Evolutionary conservation across 345 rosid genomes (phyloP), one percentile per base, ranked within the genome.

Genomic region (Microcos paniculata): DNA sequence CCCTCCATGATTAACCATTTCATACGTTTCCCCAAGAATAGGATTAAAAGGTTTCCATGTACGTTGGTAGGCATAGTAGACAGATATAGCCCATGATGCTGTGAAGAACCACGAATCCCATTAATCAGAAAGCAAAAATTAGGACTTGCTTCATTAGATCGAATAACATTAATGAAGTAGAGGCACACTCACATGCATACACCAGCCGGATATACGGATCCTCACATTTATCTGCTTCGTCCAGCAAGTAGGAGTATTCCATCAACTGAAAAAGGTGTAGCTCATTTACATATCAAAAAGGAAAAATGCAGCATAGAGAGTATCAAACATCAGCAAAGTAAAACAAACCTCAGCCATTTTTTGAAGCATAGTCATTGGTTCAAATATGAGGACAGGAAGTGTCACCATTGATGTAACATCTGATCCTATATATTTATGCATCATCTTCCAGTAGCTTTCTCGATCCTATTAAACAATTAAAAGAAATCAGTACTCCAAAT

Each of bases 11-110:
- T 93, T 91, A 51, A 62, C 77, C 97, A 95, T 53, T 81, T 95
- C 98, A 79, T 87, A 91, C 38, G 98, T 93, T 82, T 95, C 99
- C 4, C 99, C 98, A 74, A 95, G 99, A 86, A 95, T 95, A 65
- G 98, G 99, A 85, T 93, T 95, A 79, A 95, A 95, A 24, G 96
- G 98, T 83, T 95, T 93, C 99, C 99, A 93, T 3, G 98, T 88
- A 64, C 99, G 82, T 82, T 90, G 97, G 81, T 70, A 86, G 53
- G 93, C 96, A 84, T 77, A 87, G 80, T 95, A 95, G 59, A 95
- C 93, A 80, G 99, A 91, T 83, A 95, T 80, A 80, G 90, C 90
- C 93, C 94, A 93, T 62, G 97, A 89, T 66, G 94, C 98, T 95
- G 88, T 81, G 69, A 30, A 76, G 24, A 63, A 62, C 28, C 31